Evolutionary conservation across 2,329 filamentous ascomycete species (phyloP).

Genomic region (Arthroderma uncinatum): DNA sequence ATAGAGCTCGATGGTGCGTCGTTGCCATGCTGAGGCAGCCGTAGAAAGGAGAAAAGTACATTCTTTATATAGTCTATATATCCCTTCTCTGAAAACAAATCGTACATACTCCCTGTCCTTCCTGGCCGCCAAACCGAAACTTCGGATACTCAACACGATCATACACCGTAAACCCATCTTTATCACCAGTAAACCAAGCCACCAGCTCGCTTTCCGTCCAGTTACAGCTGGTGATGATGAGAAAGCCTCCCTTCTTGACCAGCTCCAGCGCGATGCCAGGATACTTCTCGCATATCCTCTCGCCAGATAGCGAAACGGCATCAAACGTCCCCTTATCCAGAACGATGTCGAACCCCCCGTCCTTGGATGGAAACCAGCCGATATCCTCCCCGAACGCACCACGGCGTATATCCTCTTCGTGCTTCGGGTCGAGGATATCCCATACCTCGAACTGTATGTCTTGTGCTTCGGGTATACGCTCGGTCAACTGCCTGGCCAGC

Average conservation of each 20-base stretch:
- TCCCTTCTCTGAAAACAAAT: slow-evolving; percentile 63
- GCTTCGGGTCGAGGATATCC: slow-evolving; percentile 46
- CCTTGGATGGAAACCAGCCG: slow-evolving; percentile 31
- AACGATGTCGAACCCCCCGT: slow-evolving; percentile 68
- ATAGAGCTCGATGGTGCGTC: slow-evolving; percentile 48
- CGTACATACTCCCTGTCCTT: slow-evolving; percentile 80
- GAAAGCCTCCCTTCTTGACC: slow-evolving; percentile 57
- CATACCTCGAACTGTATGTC: slow-evolving; percentile 47
- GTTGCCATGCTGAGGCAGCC: slow-evolving; percentile 34
- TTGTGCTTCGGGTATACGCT: slow-evolving; percentile 45
- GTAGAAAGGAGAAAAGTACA: slow-evolving; percentile 9
- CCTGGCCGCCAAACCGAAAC: slow-evolving; percentile 80
- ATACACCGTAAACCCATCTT: slow-evolving; percentile 47
- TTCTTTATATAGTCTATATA: not conserved
- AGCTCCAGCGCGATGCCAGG: slow-evolving; percentile 55
- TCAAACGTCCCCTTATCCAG: slow-evolving; percentile 99
- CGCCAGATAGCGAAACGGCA: slow-evolving; percentile 61
- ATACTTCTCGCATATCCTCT: slow-evolving; percentile 64
- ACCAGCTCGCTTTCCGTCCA: slow-evolving; percentile 87
- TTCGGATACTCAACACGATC: slow-evolving; percentile 67
- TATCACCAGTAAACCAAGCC: slow-evolving; percentile 57
- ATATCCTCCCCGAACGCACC: slow-evolving; percentile 9
- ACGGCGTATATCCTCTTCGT: slow-evolving; percentile 6
- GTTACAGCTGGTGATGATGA: slow-evolving; percentile 91
- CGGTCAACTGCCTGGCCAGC: slow-evolving; percentile 54